phyloP scores from a whole-genome alignment of 176 grass and related monocot species.

The Paspalum notatum region DNA sequence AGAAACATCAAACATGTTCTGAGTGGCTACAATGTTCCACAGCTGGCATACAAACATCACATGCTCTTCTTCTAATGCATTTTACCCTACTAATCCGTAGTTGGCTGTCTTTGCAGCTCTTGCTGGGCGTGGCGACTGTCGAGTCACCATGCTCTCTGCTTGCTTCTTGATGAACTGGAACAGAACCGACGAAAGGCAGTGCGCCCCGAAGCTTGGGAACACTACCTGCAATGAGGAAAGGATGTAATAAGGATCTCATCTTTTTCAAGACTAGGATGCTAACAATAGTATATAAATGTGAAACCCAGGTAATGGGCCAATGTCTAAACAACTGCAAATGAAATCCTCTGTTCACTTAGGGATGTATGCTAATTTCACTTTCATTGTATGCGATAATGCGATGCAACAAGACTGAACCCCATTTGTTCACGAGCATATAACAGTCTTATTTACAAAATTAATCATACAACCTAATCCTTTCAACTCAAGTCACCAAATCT shows the following conservation, averaged over 20 bases:
- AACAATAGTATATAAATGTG: not conserved
- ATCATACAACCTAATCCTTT: not conserved
- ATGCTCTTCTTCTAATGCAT: no score
- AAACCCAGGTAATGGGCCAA: not conserved
- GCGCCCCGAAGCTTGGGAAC: constrained; percentile 69
- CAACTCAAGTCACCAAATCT: not conserved
- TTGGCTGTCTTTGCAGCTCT: no score
- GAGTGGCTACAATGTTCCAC: no score
- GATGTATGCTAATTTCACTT: no score
- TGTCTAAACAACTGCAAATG: not conserved
- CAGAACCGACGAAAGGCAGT: constrained; percentile 65
- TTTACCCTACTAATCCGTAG: no score
- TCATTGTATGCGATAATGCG: no score
- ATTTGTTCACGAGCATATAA: no score
- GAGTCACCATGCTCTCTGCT: constrained; percentile 67
- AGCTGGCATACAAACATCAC: no score
- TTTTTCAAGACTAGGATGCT: not conserved
- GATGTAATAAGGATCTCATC: constrained; percentile 3
- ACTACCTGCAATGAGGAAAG: constrained; percentile 42
- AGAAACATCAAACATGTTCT: no score
- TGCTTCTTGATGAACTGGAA: constrained; percentile 69
- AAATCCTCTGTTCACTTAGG: not conserved
- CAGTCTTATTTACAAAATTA: not conserved
- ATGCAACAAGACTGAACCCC: no score
- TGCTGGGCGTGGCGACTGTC: no score